Conservation (phyloP, 1,139 yeast genomes). For the Hyphopichia pseudoburtonii region DNA sequence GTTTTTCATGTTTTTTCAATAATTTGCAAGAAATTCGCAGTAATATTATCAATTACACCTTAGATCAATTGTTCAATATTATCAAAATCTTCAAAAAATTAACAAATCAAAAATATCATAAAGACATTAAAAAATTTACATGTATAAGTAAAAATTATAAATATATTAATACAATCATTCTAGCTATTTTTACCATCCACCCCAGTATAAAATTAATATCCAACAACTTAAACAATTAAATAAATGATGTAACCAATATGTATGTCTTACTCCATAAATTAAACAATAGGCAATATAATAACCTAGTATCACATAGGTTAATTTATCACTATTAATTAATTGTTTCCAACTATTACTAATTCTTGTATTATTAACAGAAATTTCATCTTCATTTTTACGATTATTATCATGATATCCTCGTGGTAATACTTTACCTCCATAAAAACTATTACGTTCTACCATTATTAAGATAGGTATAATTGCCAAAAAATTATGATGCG, state of each 20-base stretch:
- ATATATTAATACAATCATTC: no score
- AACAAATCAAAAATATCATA: no score
- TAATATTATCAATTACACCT: no score
- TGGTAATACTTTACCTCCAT: conserved; percentile 1
- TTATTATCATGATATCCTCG: no score
- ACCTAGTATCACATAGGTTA: conserved; percentile 18
- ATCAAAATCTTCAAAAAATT: no score
- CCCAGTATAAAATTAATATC: conserved; percentile 22
- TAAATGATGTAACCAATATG: conserved; percentile 70
- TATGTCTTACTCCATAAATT: conserved; percentile 65
- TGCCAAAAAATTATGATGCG: conserved; percentile 72
- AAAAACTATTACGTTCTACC: conserved; percentile 41
- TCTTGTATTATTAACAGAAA: no score
- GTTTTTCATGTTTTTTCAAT: no score
- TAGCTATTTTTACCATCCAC: neutral
- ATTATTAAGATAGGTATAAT: conserved; percentile 60
- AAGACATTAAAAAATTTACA: no score
- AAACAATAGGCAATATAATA: conserved; percentile 57
- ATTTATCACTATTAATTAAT: neutral
- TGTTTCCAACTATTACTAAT: neutral
- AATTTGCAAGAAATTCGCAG: no score
- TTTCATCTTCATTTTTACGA: no score
- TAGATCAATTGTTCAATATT: no score
- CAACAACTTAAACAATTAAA: conserved; percentile 57
- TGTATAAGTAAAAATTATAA: neutral